Conservation (phyloP, 106 monocot genomes). For the Allium sativum region DNA sequence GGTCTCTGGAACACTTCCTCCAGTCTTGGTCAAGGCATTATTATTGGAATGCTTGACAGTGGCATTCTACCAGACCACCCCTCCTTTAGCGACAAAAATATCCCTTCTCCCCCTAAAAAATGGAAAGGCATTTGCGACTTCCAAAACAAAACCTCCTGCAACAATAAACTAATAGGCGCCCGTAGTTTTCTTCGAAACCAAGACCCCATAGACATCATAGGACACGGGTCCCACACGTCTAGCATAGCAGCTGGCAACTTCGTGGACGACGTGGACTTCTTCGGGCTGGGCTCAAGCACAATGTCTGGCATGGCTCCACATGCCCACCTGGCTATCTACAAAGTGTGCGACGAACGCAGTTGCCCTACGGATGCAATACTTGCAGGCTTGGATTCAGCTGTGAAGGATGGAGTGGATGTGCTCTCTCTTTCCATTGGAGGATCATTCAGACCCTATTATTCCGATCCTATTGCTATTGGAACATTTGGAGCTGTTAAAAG, state of each 20-base stretch:
- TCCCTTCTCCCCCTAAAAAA: too few species aligned
- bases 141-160: too few species aligned
- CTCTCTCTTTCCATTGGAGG: constrained; percentile 12
- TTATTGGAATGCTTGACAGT: too few species aligned
- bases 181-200: too few species aligned
- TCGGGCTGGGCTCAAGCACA: constrained; percentile 1
- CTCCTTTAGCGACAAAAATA: too few species aligned
- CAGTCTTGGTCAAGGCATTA: too few species aligned
- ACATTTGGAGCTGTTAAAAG: constrained; percentile 21
- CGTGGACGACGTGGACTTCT: background rate
- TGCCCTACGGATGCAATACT: background rate
- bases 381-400: constrained; percentile 15
- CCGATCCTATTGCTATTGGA: background rate
- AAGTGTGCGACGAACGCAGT: background rate
- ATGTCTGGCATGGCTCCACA: constrained; percentile 20
- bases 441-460: background rate
- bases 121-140: too few species aligned
- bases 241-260: constrained; percentile 8
- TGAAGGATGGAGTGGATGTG: constrained; percentile 11
- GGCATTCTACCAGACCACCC: too few species aligned
- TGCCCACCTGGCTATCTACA: constrained; percentile 21
- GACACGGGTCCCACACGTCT: constrained; percentile 18
- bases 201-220: background rate
- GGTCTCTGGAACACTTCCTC: too few species aligned
- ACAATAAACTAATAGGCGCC: too few species aligned